Base-by-base conservation (phyloP, 2,329 filamentous ascomycete genomes). In the Thelonectria olida region DNA sequence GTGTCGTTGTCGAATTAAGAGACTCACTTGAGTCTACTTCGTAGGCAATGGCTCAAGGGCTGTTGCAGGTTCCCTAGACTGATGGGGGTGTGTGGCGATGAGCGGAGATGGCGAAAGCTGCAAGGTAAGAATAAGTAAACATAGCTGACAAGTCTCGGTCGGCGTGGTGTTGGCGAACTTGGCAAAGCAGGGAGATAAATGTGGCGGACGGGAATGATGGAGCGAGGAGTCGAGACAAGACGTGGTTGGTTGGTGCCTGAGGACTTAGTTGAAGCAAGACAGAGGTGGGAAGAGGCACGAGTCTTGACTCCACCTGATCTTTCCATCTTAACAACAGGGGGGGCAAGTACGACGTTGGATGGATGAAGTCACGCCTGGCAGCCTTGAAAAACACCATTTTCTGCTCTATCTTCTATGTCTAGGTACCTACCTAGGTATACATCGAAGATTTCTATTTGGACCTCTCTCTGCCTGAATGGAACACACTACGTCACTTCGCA, bases 81-180 rank as follows among this genome's bases (percentile, higher is more conserved):
- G n/a, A n/a, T n/a, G 19, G 17, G 28, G 28, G 36, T 27, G 17
- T 15, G 42, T 28, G 41, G 15, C 22, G 41, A 31, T 52, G 49
- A 53, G 39, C 47, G 42, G 50, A 7, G 15, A 25, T 12, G 17
- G 17, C 5, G 45, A 19, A 45, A 52, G 8, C 10, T 28, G 23
- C 15, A 36, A 39, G 42, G 38, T 31, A 36, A 48, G 48, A 49
- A 54, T 44, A 53, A n/a, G 19, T 44, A 53, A 53, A 12, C 28
- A 54, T 36, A n/a, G 45, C 50, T 60, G 57, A 60, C 57, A 60
- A 50, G 17, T 27, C 15, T 49, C 15, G 47, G 15, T 28, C 13
- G 31, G 52, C 38, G 38, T 28, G 47, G 22, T 38, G 38, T 51
- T 50, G 20, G 17, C 36, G n/a, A 31, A 41, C n/a, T 17, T 28